A percentile compares a stretch with the other conserved stretches of the same genome.
Conservation (phyloP, 208 protist species). For the Trypanosoma melophagium region DNA sequence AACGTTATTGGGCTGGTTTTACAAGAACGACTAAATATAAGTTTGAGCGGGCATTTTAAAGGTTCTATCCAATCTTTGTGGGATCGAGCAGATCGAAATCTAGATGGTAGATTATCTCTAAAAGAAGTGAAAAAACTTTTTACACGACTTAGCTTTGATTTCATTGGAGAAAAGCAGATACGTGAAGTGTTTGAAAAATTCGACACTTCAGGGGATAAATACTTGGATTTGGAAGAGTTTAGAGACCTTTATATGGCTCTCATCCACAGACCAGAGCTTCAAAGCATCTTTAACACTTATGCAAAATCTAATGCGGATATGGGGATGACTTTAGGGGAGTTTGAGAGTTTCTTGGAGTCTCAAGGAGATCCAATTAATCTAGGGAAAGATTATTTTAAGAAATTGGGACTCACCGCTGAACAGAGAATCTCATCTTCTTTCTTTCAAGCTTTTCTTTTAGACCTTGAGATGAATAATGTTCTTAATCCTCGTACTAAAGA, state of each 20-base stretch:
- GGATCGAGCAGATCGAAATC: constrained; percentile 44
- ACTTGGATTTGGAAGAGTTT: constrained; percentile 59
- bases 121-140: constrained; percentile 54
- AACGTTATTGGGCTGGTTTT: constrained; percentile 40
- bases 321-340: constrained; percentile 46
- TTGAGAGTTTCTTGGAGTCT: constrained; percentile 35
- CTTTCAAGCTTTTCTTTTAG: constrained; percentile 43
- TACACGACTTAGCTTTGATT: constrained; percentile 39
- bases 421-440: constrained; percentile 31
- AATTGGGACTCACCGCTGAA: constrained; percentile 20
- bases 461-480: constrained; percentile 35
- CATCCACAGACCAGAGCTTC: constrained; percentile 39
- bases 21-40: constrained; percentile 4
- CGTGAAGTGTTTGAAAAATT: constrained; percentile 33
- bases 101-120: constrained; percentile 43
- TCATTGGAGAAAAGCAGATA: constrained; percentile 29
- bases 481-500: constrained; percentile 22
- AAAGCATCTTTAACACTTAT: constrained; percentile 35
- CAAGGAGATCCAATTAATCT: constrained; percentile 30
- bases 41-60: constrained; percentile 25
- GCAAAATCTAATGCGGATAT: constrained; percentile 25
- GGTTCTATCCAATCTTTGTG: constrained; percentile 43
- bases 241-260: constrained; percentile 44
- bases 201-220: constrained; percentile 41
- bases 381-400: constrained; percentile 24